A percentile compares a stretch with the other conserved stretches of the same genome.
Conservation (phyloP, 2,329 filamentous ascomycete genomes). For the Claviceps humidiphila region DNA sequence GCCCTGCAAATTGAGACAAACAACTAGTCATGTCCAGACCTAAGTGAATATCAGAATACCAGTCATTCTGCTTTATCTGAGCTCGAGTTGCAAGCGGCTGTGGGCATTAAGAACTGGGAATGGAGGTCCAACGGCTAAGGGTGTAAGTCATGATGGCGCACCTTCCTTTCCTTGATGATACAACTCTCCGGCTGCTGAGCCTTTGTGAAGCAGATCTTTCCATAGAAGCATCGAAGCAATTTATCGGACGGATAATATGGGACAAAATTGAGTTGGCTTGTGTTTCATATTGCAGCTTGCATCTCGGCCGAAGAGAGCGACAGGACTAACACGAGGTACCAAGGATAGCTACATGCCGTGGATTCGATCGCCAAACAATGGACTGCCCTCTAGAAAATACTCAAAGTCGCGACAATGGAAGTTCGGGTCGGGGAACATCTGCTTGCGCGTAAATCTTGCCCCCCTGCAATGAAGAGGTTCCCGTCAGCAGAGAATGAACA, state of each 20-base stretch:
- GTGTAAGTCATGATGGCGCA: not conserved
- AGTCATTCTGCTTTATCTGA: not conserved
- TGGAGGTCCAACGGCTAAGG: not conserved
- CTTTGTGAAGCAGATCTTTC: not conserved
- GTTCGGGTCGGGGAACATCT: not conserved
- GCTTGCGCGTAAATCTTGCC: too few relatives aligned
- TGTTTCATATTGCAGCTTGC: conserved; percentile 2
- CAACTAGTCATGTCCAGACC: not conserved
- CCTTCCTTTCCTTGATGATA: too few relatives aligned
- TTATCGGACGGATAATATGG: not conserved
- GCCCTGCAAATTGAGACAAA: not conserved
- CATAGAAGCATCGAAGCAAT: not conserved
- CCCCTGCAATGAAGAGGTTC: not conserved
- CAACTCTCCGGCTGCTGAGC: not conserved
- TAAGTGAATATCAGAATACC: not conserved
- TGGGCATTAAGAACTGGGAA: not conserved
- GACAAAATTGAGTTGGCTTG: not conserved
- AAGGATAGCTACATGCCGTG: conserved; percentile 4
- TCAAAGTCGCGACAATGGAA: not conserved
- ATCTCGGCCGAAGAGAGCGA: conserved; percentile 4
- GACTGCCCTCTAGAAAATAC: not conserved
- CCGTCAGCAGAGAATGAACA: not conserved
- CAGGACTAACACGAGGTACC: conserved; percentile 7
- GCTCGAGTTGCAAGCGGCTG: not conserved
- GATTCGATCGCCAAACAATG: not conserved